phyloP scores from a whole-genome alignment of 768 basidiomycete species.

The Xerocomus brunneocitrinus region DNA sequence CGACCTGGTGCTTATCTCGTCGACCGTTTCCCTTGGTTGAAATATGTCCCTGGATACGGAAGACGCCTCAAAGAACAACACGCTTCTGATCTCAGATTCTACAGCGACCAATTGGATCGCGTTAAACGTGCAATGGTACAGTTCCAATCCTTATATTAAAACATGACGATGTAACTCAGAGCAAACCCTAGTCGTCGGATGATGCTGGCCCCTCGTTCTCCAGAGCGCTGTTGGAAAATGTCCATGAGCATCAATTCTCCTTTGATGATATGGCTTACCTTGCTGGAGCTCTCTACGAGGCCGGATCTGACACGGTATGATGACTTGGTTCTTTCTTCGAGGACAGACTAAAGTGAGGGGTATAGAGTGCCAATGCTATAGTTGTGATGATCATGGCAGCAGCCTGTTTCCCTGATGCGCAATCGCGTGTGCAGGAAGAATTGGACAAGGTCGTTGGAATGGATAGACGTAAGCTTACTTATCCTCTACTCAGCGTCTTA shows the following conservation, averaged over 20 bases:
- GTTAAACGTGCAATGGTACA: slow-evolving; percentile 44
- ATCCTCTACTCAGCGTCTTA: neutral
- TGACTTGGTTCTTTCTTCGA: neutral
- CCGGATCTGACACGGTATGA: slow-evolving; percentile 51
- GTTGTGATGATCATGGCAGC: slow-evolving; percentile 34
- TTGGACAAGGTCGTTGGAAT: slow-evolving; percentile 23
- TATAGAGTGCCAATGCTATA: slow-evolving; percentile 3
- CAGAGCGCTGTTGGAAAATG: slow-evolving; percentile 49
- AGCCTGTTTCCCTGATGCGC: too few relatives aligned
- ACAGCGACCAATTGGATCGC: slow-evolving; percentile 43
- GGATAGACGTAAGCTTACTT: slow-evolving; percentile 21
- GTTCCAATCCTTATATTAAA: neutral
- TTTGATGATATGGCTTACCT: slow-evolving; percentile 54
- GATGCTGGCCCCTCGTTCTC: slow-evolving; percentile 38
- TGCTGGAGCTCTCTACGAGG: slow-evolving; percentile 56
- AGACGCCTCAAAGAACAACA: slow-evolving; percentile 49
- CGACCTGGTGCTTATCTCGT: slow-evolving; percentile 34
- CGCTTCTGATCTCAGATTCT: slow-evolving; percentile 46
- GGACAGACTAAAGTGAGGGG: neutral
- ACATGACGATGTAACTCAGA: neutral
- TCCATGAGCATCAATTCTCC: slow-evolving; percentile 43
- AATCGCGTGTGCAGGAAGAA: too few relatives aligned
- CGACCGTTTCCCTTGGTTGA: slow-evolving; percentile 32
- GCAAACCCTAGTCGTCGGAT: neutral
- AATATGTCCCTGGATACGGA: slow-evolving; percentile 56